Base-by-base conservation (phyloP, 768 basidiomycete genomes). In the Suillus decipiens region DNA sequence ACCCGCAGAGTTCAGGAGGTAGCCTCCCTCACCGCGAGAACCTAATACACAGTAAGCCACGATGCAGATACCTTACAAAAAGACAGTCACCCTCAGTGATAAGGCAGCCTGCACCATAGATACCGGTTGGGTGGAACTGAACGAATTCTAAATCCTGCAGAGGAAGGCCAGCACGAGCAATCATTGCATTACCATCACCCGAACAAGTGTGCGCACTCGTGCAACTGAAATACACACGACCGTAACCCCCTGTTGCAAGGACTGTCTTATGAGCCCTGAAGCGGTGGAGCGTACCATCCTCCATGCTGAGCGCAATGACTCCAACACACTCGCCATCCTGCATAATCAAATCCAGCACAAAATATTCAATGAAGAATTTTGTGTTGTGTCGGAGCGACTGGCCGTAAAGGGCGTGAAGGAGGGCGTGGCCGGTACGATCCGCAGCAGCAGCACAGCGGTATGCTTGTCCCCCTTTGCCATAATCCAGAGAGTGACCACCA, bases 61-160 rank as follows among this genome's bases (percentile, higher is more conserved):
- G 34, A 62, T 31, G 63, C 24, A 12, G 47, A 57, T 19, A 57
- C 59, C 31, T 51, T 39, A 24, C 28, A 31, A 6, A 41, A 36
- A 31, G 10, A 34, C 15, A 56, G 78, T 60, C 65, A 92, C 95
- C 96, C 83, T 99, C 96, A 14, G 96, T 99, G 74, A 99, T 99
- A 68, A 99, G 84, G 79, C 97, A 99, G 55, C 97, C 97, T 70
- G 97, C 96, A 68, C 97, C 97, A 74, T 99, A 99, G 72, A 99
- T 99, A 78, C 97, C 97, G 53, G 97, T 99, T 2, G 97, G 97
- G 77, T 99, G 97, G 93, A 99, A 99, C 76, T 99, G 97, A n/a
- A 99, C 96, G 75, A 99, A 99, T 78, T 99, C 97, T 64, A 91
- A 77, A 79, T 99, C 97, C 80, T 99, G 97, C 50, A 99, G 82